A percentile compares a stretch with the other conserved stretches of the same genome.
These are phyloP conservation scores for Lonicera japonica DNA, from an alignment of 129 eudicot species.

Conservation along the genomic window DNA sequence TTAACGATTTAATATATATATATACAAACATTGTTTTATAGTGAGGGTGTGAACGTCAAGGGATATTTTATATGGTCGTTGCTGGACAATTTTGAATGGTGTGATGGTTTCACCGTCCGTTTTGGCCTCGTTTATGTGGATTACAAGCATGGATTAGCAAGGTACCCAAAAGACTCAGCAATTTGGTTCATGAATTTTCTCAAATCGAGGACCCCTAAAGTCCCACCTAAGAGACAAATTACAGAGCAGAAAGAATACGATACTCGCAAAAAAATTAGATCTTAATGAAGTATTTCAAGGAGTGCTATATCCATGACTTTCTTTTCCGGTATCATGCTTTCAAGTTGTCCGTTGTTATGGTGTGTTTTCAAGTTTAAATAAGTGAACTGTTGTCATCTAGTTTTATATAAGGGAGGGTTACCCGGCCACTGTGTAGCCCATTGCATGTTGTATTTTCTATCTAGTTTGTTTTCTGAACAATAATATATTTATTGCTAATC, in stretches of 20 bases:
- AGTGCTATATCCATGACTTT: too few species aligned
- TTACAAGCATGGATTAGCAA: neutral
- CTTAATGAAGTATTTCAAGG: too few species aligned
- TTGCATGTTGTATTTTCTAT: too few species aligned
- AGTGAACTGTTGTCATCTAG: too few species aligned
- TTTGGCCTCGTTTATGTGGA: constrained; percentile 8
- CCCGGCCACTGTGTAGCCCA: too few species aligned
- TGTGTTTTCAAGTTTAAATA: too few species aligned
- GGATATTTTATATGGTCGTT: constrained; percentile 18
- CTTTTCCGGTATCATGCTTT: too few species aligned
- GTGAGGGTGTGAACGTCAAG: constrained; percentile 4
- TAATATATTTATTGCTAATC: too few species aligned
- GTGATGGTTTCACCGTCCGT: neutral
- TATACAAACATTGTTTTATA: neutral
- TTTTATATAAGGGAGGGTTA: too few species aligned
- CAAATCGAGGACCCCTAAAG: neutral
- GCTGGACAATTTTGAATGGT: constrained; percentile 12
- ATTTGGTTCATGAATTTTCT: constrained; percentile 8
- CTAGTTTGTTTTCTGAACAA: too few species aligned
- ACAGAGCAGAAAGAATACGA: neutral
- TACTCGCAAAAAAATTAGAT: neutral
- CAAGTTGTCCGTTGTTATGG: too few species aligned
- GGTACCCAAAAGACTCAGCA: constrained; percentile 9
- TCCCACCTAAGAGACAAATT: neutral
- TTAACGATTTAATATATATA: neutral